Percentiles rank a stretch among this genome's conserved stretches.
phyloP scores from a whole-genome alignment of 2,329 filamentous ascomycete species.

The Aspergillus sp. region DNA sequence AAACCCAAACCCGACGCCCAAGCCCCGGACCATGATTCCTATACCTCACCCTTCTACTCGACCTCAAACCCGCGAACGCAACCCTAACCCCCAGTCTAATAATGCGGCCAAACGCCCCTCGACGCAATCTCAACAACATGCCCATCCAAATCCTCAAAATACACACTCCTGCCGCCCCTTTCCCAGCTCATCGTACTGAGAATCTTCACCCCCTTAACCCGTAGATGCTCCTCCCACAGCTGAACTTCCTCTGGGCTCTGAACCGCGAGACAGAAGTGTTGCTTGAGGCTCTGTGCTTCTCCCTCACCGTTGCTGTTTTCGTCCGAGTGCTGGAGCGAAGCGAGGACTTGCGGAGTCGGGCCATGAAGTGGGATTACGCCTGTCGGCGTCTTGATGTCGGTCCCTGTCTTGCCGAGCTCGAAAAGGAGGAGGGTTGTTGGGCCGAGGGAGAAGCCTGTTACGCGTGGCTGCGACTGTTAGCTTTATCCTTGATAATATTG shows the following conservation, averaged over 20 bases:
- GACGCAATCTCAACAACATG: constrained; percentile 10
- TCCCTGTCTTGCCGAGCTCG: neutral
- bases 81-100: neutral
- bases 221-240: constrained; percentile 1
- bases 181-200: constrained; percentile 3
- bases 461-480: neutral
- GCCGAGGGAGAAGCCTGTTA: neutral
- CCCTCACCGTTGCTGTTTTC: neutral
- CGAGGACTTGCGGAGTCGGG: neutral
- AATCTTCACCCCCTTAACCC: neutral
- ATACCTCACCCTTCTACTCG: too few species aligned
- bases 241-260: neutral
- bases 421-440: constrained; percentile 1
- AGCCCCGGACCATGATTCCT: too few species aligned
- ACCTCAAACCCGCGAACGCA: too few species aligned
- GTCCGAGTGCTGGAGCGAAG: neutral
- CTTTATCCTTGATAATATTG: neutral
- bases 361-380: constrained; percentile 1
- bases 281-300: neutral
- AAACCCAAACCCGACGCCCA: too few species aligned
- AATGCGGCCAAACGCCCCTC: constrained; percentile 10
- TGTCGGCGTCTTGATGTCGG: neutral
- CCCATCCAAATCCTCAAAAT: constrained; percentile 7
- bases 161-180: constrained; percentile 5
- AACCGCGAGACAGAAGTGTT: constrained; percentile 6